Evolutionary conservation across 208 protist genomes (phyloP).

Genomic region (Trypanosoma avium): DNA sequence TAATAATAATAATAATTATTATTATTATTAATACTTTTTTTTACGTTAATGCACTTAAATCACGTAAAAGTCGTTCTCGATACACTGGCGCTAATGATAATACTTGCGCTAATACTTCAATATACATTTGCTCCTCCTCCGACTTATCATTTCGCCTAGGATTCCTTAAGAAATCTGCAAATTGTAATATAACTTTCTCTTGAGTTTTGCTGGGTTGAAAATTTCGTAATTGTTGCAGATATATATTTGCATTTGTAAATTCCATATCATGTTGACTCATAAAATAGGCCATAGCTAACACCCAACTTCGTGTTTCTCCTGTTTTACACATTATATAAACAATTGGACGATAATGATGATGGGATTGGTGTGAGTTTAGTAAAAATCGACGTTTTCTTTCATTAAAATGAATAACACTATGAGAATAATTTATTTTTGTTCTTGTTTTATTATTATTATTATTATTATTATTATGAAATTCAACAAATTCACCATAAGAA

Average conservation of each 20-base stretch:
- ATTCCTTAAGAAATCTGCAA: not conserved
- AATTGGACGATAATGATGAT: too few species aligned
- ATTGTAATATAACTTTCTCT: constrained; percentile 5
- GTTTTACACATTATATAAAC: constrained; percentile 30
- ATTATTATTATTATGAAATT: not conserved
- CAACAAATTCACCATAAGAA: too few species aligned
- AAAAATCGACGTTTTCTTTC: not conserved
- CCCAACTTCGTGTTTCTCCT: constrained; percentile 14
- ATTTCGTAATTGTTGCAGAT: not conserved
- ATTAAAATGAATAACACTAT: not conserved
- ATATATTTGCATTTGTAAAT: constrained; percentile 4
- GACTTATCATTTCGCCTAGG: not conserved
- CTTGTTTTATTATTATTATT: not conserved
- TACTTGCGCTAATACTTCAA: constrained; percentile 15
- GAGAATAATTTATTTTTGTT: too few species aligned
- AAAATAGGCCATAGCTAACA: constrained; percentile 25
- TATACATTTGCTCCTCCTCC: constrained; percentile 15
- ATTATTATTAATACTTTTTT: not conserved
- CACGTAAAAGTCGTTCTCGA: constrained; percentile 17
- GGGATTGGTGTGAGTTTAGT: not conserved
- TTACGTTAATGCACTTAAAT: constrained; percentile 19
- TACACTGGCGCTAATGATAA: constrained; percentile 19
- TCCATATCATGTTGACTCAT: constrained; percentile 20
- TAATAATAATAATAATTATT: not conserved
- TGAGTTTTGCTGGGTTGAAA: constrained; percentile 14